Evolutionary conservation across 1,284 basidiomycete genomes (phyloP), one percentile per base, ranked within the genome.

Genomic region (Cutaneotrichosporon curvatum): DNA sequence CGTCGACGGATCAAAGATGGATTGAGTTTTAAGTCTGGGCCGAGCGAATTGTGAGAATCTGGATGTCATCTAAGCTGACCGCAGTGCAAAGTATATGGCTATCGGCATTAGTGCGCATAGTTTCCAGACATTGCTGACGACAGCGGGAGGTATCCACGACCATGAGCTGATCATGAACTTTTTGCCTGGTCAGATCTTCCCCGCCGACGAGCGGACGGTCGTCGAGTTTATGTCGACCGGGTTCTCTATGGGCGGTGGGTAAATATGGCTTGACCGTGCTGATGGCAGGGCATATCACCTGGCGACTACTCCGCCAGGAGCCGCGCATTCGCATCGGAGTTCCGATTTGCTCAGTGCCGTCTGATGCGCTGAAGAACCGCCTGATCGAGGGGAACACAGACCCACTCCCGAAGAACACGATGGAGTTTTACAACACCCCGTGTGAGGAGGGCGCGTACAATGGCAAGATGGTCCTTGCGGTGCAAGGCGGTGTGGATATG

Each of bases 91-190:
- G 25, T 28, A 28, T 12, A 28, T 28, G 25, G 25, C 25, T 7
- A 28, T 28, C 8, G 25, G 25, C 12, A 12, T 28, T 12, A 28
- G 25, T 28, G 25, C 7, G 25, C 12, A 7, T 28, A 28, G 25
- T 12, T 7, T 28, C 25, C 12, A 16, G 37, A 47, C 20, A 8
- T 14, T 1, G 18, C 25, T 44, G 18, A 32, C 28, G 2, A 4
- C 37, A 69, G 67, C 74, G 43, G 88, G 88, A 2, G 85, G 85
- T 0, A 81, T 82, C 2, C 73, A 77, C 33, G 90, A 94, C 59
- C 78, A 89, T 7, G 82, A 83, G 0, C 82, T 84, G 68, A 64
- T 94, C 47, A 83, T 91, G 53, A 86, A 91, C 64, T 84, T 87
- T 60, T 74, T 94, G 2, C 79, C 83, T 0, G 63, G 81, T 0